These are phyloP conservation scores for Skeletonema tropicum DNA, from an alignment of 108 stramenopile species.

Conservation along the genomic window DNA sequence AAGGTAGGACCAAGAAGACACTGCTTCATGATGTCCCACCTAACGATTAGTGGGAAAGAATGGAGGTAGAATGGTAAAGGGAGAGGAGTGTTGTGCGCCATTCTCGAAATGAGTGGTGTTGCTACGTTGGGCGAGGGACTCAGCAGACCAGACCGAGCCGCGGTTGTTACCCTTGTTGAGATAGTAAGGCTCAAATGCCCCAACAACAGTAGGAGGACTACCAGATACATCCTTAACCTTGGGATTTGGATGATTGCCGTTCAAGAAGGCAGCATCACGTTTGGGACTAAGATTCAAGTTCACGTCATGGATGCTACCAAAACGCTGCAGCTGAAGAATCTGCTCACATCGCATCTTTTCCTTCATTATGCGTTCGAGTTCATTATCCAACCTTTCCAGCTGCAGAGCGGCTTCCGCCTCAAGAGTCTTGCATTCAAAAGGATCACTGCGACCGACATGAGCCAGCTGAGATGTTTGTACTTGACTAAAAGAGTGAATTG, in stretches of 20 bases:
- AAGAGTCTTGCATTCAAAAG: background rate
- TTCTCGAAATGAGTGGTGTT: background rate
- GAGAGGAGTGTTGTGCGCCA: background rate
- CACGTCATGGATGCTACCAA: background rate
- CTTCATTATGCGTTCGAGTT: background rate
- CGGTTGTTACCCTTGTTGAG: background rate
- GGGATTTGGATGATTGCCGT: background rate
- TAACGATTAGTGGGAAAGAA: background rate
- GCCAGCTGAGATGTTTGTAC: background rate
- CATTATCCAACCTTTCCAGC: background rate
- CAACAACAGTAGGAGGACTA: background rate
- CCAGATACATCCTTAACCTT: too few relatives aligned
- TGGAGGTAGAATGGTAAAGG: background rate
- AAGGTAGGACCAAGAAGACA: background rate
- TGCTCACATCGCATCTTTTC: background rate
- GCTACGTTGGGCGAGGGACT: background rate
- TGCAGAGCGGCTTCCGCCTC: background rate
- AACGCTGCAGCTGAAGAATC: background rate
- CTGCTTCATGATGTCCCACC: background rate
- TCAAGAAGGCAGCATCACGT: background rate
- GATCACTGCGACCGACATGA: background rate
- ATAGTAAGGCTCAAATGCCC: background rate
- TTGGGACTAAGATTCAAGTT: background rate
- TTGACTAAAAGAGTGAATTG: background rate
- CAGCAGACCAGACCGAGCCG: background rate